phyloP scores from a whole-genome alignment of 129 eudicot genomes.

The Flaveria sonorensis region DNA sequence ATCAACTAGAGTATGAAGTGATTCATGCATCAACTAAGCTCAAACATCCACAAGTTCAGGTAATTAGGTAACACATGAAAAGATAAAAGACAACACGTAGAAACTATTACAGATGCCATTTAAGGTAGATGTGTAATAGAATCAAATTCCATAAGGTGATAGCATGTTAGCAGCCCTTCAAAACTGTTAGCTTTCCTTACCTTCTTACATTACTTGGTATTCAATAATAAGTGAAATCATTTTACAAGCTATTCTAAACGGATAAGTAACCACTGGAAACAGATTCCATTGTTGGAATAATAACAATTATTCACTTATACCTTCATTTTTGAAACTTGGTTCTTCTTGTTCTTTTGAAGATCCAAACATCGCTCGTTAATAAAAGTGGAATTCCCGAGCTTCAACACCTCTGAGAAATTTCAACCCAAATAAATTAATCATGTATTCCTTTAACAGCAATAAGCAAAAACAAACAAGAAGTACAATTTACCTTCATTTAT shows the following conservation, averaged over 20 bases:
- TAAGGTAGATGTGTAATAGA: neutral
- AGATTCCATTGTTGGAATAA: neutral
- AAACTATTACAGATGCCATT: neutral
- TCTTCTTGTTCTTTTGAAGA: slow-evolving; percentile 82
- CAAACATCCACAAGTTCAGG: slow-evolving; percentile 1
- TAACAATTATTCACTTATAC: slow-evolving; percentile 35
- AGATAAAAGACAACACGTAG: neutral
- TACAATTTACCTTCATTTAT: slow-evolving; percentile 73
- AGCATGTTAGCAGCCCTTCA: neutral
- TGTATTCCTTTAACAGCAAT: neutral
- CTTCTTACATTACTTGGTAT: neutral
- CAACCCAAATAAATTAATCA: neutral
- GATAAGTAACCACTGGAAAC: neutral
- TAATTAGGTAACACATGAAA: neutral
- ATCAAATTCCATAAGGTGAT: neutral
- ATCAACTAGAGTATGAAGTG: neutral
- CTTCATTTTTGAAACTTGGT: slow-evolving; percentile 67
- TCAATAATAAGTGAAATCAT: neutral
- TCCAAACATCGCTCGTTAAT: slow-evolving; percentile 88
- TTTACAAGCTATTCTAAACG: slow-evolving; percentile 8
- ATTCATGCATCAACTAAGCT: neutral
- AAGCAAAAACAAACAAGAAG: neutral
- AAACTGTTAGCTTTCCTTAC: neutral
- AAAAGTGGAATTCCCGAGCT: slow-evolving; percentile 61
- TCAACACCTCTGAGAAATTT: slow-evolving; percentile 62